Evolutionary conservation across 257 asterid species (phyloP).

Genomic region (Salvia miltiorrhiza): DNA sequence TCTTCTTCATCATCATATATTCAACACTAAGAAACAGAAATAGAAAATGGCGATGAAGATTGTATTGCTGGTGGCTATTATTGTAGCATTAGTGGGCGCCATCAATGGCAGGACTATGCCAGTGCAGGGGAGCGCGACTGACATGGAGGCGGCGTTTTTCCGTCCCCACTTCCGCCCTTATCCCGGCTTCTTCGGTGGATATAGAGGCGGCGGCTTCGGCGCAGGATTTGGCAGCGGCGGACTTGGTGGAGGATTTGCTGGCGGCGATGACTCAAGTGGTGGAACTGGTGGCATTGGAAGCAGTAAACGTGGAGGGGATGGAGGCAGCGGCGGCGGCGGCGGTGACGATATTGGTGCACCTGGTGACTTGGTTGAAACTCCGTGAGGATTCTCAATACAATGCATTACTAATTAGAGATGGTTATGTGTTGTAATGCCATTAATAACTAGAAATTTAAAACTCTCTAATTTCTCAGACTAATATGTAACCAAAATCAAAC

Average conservation of each 20-base stretch:
- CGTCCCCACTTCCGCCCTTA: constrained; percentile 24
- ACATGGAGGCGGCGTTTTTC: constrained; percentile 15
- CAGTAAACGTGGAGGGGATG: constrained; percentile 18
- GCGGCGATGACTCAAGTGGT: neutral
- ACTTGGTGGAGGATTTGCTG: constrained; percentile 1
- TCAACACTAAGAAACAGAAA: neutral
- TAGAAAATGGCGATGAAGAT: constrained; percentile 27
- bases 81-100: constrained; percentile 16
- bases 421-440: neutral
- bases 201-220: neutral
- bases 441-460: neutral
- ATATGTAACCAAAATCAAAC: neutral
- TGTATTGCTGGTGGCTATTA: constrained; percentile 10
- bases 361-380: neutral
- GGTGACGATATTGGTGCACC: constrained; percentile 7
- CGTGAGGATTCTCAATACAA: constrained; percentile 2
- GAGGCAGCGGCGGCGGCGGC: neutral
- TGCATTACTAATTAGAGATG: neutral
- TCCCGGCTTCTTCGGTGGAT: constrained; percentile 24
- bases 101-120: constrained; percentile 18
- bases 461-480: neutral
- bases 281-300: constrained; percentile 28
- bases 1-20: constrained; percentile 7
- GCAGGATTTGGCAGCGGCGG: constrained; percentile 11
- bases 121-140: neutral